A percentile compares a stretch with the other conserved stretches of the same genome.
These are phyloP conservation scores for Alopecurus myosuroides DNA, from an alignment of 176 grass and related monocot species.

Conservation along the genomic window DNA sequence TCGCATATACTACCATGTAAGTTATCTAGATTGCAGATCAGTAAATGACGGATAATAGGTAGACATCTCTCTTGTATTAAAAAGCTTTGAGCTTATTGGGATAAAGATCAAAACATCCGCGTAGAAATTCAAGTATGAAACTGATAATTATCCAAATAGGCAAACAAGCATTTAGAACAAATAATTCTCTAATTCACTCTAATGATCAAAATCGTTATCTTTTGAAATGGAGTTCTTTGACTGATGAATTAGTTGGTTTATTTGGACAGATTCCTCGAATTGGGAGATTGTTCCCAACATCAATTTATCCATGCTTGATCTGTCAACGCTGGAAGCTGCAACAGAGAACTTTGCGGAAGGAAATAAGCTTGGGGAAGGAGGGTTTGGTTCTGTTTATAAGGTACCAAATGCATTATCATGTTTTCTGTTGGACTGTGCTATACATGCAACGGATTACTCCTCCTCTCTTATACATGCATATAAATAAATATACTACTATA, in stretches of 20 bases:
- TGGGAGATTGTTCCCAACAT: not conserved
- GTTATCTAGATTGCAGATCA: not conserved
- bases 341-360: not conserved
- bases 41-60: not conserved
- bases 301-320: not conserved
- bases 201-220: not conserved
- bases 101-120: not conserved
- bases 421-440: too few species aligned
- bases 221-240: not conserved
- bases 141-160: not conserved
- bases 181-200: not conserved
- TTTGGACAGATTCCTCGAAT: not conserved
- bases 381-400: not conserved
- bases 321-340: not conserved
- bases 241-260: not conserved
- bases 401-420: too few species aligned
- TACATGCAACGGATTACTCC: too few species aligned
- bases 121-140: not conserved
- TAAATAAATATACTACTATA: too few species aligned
- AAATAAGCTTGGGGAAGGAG: not conserved
- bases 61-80: not conserved
- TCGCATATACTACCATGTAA: conserved; percentile 13
- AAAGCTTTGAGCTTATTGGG: too few species aligned
- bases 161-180: not conserved
- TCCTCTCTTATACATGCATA: too few species aligned